A percentile compares a stretch with the other conserved stretches of the same genome.
Evolutionary conservation across 805 yeast genomes (phyloP).

Genomic region (Pichia deserticola): DNA sequence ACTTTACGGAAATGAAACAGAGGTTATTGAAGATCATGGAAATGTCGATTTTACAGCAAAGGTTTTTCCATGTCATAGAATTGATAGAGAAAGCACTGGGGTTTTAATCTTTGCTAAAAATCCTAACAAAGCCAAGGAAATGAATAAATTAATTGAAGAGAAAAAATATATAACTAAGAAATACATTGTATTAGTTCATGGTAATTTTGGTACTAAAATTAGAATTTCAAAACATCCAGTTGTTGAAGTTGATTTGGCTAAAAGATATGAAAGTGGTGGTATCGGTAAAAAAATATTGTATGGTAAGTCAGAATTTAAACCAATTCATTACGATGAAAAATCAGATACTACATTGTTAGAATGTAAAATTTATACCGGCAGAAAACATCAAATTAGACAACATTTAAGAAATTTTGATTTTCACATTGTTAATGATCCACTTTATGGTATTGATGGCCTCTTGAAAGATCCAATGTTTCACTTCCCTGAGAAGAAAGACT

Average conservation of each 20-base stretch:
- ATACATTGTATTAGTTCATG: conserved; percentile 36
- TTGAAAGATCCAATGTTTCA: neutral
- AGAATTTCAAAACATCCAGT: conserved; percentile 30
- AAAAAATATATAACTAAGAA: conserved; percentile 24
- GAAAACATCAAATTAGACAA: conserved; percentile 48
- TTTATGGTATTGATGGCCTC: conserved; percentile 19
- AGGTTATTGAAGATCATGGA: neutral
- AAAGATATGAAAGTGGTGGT: conserved; percentile 18
- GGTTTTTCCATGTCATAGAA: conserved; percentile 36
- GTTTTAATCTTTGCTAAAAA: conserved; percentile 36
- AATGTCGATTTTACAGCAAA: neutral
- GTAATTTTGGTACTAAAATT: conserved; percentile 31
- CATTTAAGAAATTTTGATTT: conserved; percentile 39
- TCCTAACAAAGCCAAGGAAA: neutral
- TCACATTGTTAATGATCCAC: conserved; percentile 27
- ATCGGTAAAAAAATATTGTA: conserved; percentile 8
- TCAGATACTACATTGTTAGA: conserved; percentile 32
- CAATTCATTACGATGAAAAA: conserved; percentile 20
- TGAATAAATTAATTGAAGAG: conserved; percentile 1
- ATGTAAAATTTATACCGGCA: conserved; percentile 41
- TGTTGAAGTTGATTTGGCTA: conserved; percentile 19
- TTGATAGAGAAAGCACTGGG: conserved; percentile 46
- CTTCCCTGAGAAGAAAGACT: neutral
- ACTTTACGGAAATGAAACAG: neutral
- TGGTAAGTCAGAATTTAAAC: conserved; percentile 17